phyloP scores from a whole-genome alignment of 108 stramenopile genomes.

The Nannochloropsis granulata region DNA sequence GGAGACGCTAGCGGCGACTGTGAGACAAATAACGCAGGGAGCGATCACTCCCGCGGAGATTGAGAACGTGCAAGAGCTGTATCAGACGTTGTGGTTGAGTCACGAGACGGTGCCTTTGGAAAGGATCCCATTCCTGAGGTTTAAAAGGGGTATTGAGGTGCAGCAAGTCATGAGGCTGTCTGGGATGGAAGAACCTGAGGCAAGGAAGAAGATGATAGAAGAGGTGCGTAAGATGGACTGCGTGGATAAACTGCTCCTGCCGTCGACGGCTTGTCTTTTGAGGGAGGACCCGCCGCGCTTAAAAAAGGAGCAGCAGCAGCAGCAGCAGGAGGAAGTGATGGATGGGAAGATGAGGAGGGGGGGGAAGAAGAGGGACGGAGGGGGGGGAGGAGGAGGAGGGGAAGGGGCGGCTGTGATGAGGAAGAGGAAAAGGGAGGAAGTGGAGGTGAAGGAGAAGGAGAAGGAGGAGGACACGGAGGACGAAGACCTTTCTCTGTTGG shows the following conservation, averaged over 20 bases:
- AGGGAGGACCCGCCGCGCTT: background rate
- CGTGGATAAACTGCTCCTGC: background rate
- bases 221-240: background rate
- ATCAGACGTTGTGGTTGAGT: background rate
- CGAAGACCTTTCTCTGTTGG: too few species aligned
- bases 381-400: background rate
- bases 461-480: too few species aligned
- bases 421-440: too few species aligned
- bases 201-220: background rate
- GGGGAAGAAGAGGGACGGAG: background rate
- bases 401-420: too few species aligned
- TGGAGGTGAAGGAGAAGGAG: too few species aligned
- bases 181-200: background rate
- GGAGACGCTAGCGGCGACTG: background rate
- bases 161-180: background rate
- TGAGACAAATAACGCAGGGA: background rate
- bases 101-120: background rate
- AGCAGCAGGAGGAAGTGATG: background rate
- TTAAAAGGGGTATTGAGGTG: background rate
- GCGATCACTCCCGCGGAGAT: background rate
- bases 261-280: background rate
- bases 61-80: background rate
- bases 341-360: background rate
- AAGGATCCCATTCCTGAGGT: background rate
- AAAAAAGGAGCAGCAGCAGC: background rate